A percentile compares a stretch with the other conserved stretches of the same genome.
Conservation (phyloP, 139 green algal species). For the Trebouxia sp. region DNA sequence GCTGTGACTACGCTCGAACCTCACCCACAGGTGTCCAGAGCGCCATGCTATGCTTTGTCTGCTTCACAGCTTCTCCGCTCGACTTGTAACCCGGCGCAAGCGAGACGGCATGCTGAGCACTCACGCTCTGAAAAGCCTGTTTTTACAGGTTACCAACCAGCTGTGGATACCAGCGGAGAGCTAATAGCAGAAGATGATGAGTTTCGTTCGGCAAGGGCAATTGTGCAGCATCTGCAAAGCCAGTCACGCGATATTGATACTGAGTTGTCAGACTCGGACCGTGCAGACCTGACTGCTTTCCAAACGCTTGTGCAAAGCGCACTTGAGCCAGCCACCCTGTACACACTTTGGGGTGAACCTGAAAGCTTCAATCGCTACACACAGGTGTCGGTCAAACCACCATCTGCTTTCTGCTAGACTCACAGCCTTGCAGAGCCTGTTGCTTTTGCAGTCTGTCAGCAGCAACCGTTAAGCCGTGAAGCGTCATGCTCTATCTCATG, state of each 20-base stretch:
- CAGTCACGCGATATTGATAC: slow-evolving; percentile 51
- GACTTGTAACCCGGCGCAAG: not conserved
- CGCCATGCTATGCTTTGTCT: too few relatives aligned
- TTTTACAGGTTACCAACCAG: slow-evolving; percentile 32
- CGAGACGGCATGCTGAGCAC: too few relatives aligned
- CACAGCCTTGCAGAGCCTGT: not conserved
- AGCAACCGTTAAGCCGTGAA: too few relatives aligned
- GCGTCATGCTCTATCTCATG: too few relatives aligned
- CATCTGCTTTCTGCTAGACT: not conserved
- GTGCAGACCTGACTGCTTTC: slow-evolving; percentile 57
- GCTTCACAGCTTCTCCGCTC: not conserved
- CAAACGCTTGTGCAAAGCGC: slow-evolving; percentile 38
- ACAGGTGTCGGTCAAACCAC: slow-evolving; percentile 41
- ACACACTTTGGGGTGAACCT: slow-evolving; percentile 60
- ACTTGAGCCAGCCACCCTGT: slow-evolving; percentile 54
- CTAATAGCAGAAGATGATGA: slow-evolving; percentile 32
- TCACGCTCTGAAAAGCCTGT: not conserved
- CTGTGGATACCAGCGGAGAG: slow-evolving; percentile 37
- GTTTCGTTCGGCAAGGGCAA: slow-evolving; percentile 34
- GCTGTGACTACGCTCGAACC: slow-evolving; percentile 30
- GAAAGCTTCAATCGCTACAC: slow-evolving; percentile 48
- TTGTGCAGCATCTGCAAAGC: slow-evolving; percentile 14
- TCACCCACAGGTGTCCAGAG: slow-evolving; percentile 47
- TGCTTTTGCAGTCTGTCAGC: not conserved
- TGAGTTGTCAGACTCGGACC: slow-evolving; percentile 41